phyloP scores from a whole-genome alignment of 2,329 filamentous ascomycete species.

The Didymella sp. region DNA sequence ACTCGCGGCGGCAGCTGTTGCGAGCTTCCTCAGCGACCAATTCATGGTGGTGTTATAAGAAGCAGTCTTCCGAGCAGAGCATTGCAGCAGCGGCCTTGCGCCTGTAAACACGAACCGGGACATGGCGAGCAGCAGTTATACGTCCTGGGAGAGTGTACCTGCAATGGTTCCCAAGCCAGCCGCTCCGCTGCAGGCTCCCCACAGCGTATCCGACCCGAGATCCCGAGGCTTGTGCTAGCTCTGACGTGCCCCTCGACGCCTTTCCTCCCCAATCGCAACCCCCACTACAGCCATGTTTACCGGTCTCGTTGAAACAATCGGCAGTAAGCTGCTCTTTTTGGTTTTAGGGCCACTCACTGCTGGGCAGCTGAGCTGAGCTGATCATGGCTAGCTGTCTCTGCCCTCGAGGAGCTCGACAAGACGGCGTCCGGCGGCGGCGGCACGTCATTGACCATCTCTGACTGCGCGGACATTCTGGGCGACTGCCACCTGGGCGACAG shows the following conservation, averaged over 20 bases:
- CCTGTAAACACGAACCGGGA: conserved; percentile 21
- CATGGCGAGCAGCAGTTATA: conserved; percentile 22
- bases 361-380: conserved; percentile 37
- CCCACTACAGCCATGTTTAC: conserved; percentile 77
- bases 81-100: conserved; percentile 24
- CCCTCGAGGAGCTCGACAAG: conserved; percentile 79
- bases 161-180: conserved; percentile 7
- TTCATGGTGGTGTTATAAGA: conserved; percentile 12
- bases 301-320: conserved; percentile 70
- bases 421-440: conserved; percentile 75
- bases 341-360: conserved; percentile 2
- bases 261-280: conserved; percentile 21
- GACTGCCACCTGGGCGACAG: conserved; percentile 91
- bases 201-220: conserved; percentile 21
- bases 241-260: conserved; percentile 31
- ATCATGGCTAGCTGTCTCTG: conserved; percentile 73
- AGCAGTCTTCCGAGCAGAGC: conserved; percentile 6
- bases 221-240: conserved; percentile 31
- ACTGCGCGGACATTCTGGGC: conserved; percentile 75
- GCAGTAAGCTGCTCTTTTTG: conserved; percentile 68
- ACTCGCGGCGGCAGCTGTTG: conserved; percentile 50
- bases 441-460: conserved; percentile 85
- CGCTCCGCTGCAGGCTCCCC: conserved; percentile 13
- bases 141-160: conserved; percentile 5
- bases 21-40: conserved; percentile 46